Evolutionary conservation across 2,329 filamentous ascomycete species (phyloP).

Genomic region (Clarireedia homoeocarpa): DNA sequence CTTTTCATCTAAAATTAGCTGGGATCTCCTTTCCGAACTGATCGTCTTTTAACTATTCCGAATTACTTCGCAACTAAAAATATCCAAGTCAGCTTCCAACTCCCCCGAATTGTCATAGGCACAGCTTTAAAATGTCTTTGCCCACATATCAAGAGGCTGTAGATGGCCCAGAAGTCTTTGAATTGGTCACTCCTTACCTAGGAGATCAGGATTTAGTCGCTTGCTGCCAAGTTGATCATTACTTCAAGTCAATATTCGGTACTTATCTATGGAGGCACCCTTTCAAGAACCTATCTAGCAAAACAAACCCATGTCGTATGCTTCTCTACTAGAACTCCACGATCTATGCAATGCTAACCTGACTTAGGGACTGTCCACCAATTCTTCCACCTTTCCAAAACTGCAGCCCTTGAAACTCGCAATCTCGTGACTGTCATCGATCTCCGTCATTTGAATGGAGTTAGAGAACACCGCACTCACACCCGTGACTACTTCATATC

Average conservation of each 20-base stretch:
- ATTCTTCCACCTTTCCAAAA: not conserved
- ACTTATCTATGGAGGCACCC: slow-evolving; percentile 20
- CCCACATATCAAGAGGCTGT: slow-evolving; percentile 18
- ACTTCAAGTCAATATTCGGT: slow-evolving; percentile 12
- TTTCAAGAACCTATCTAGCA: slow-evolving; percentile 10
- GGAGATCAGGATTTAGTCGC: slow-evolving; percentile 6
- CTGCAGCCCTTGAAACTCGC: slow-evolving; percentile 22
- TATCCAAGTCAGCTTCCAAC: not conserved
- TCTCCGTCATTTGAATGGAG: not conserved
- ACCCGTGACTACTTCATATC: not conserved
- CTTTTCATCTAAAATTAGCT: no score
- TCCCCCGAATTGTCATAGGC: not conserved
- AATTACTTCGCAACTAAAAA: not conserved
- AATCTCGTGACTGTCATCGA: slow-evolving; percentile 1
- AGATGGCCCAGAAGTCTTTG: not conserved
- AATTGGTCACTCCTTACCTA: slow-evolving; percentile 15
- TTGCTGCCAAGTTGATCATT: slow-evolving; percentile 14
- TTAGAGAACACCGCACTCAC: not conserved
- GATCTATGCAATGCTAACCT: not conserved
- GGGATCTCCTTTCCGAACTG: no score
- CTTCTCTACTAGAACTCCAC: not conserved
- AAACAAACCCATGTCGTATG: slow-evolving; percentile 12
- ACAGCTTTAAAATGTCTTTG: slow-evolving; percentile 14
- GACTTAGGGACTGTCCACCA: not conserved
- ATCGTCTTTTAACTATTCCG: not conserved